Evolutionary conservation across 768 basidiomycete genomes (phyloP).

Genomic region (Psilocybe tampanensis): DNA sequence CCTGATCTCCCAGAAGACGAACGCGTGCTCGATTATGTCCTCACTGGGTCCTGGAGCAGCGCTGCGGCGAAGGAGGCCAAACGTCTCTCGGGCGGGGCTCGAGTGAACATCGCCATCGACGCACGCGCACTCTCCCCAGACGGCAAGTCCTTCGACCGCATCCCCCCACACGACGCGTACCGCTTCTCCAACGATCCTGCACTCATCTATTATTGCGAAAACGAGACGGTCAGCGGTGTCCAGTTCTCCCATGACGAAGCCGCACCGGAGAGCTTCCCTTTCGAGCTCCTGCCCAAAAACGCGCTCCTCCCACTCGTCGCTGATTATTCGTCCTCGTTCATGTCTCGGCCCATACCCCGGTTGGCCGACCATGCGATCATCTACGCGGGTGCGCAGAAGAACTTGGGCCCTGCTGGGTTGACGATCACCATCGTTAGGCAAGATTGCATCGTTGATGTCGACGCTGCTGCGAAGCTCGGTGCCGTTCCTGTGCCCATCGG

Average conservation of each 20-base stretch:
- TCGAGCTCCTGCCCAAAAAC: conserved; percentile 62
- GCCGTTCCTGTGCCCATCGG: conserved; percentile 76
- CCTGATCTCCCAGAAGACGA: conserved; percentile 58
- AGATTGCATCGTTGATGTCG: conserved; percentile 90
- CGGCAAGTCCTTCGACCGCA: conserved; percentile 73
- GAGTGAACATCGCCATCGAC: conserved; percentile 74
- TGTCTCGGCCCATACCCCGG: conserved; percentile 89
- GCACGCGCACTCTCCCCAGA: conserved; percentile 61
- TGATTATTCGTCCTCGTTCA: conserved; percentile 96
- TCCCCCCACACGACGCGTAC: conserved; percentile 77
- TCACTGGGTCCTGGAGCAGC: conserved; percentile 93
- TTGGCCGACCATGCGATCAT: conserved; percentile 91
- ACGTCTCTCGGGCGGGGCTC: conserved; percentile 58
- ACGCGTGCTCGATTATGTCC: conserved; percentile 79
- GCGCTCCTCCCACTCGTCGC: conserved; percentile 82
- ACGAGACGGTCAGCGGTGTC: conserved; percentile 97
- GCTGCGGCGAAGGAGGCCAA: conserved; percentile 84
- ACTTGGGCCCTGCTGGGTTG: conserved; percentile 92
- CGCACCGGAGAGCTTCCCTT: conserved; percentile 76
- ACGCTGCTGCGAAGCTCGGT: conserved; percentile 74
- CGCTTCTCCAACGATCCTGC: conserved; percentile 80
- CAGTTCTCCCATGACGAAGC: conserved; percentile 71
- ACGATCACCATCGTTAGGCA: conserved; percentile 94
- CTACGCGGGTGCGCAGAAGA: conserved; percentile 98
- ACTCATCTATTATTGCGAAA: conserved; percentile 97